These are phyloP conservation scores for Colletotrichum theobromicola DNA, from an alignment of 2,329 filamentous ascomycete genomes.

Conservation along the genomic window DNA sequence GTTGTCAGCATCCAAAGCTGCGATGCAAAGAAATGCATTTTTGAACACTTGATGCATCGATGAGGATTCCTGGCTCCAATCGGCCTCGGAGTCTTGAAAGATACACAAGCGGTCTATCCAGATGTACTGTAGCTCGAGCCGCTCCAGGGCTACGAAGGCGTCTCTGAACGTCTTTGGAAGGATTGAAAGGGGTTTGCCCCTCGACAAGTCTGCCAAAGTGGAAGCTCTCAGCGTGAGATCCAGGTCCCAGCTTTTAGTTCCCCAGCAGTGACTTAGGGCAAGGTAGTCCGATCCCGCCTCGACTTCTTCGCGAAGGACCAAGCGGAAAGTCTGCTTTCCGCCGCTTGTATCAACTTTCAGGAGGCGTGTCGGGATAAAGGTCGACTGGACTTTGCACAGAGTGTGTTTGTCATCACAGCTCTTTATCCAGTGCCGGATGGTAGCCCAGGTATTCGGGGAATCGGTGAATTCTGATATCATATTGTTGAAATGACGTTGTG, in stretches of 20 bases:
- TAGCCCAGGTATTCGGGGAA: not conserved
- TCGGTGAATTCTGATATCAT: not conserved
- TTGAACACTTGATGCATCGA: not conserved
- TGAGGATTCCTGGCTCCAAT: not conserved
- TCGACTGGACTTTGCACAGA: not conserved
- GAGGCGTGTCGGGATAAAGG: not conserved
- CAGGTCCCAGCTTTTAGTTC: not conserved
- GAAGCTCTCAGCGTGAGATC: not conserved
- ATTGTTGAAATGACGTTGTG: not conserved
- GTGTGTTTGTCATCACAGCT: not conserved
- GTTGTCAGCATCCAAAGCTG: not conserved
- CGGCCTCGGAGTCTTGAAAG: not conserved
- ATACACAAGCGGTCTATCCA: not conserved
- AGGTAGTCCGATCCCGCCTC: rapidly evolving
- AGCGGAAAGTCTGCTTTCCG: not conserved
- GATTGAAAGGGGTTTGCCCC: not conserved
- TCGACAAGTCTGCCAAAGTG: rapidly evolving
- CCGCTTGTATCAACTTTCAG: not conserved
- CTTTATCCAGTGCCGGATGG: not conserved
- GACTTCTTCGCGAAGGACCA: not conserved
- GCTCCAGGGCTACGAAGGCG: not conserved
- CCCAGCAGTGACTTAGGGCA: not conserved
- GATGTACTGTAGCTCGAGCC: not conserved
- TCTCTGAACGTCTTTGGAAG: not conserved
- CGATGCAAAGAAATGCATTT: not conserved